phyloP scores from a whole-genome alignment of 2,329 filamentous ascomycete species.

The Cladosporium austrohemisphaericum region DNA sequence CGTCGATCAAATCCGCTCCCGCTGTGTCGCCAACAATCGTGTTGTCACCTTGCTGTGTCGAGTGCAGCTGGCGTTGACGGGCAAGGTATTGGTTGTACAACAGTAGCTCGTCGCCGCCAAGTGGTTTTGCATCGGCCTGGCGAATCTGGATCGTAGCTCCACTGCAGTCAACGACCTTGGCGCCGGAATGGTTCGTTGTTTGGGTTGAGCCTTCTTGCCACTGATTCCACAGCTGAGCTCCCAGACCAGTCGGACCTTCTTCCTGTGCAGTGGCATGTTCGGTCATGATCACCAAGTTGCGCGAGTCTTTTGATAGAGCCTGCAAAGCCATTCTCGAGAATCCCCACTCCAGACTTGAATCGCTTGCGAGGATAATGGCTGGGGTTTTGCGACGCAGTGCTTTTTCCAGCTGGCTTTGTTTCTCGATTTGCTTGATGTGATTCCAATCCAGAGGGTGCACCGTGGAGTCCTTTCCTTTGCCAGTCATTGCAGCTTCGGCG shows the following conservation, averaged over 20 bases:
- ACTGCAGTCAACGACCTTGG: conserved; percentile 61
- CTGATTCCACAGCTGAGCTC: conserved; percentile 68
- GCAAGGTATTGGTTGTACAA: conserved; percentile 91
- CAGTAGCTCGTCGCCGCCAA: conserved; percentile 70
- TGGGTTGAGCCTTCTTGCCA: conserved; percentile 40
- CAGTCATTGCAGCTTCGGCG: conserved; percentile 41
- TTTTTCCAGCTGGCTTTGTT: conserved; percentile 72
- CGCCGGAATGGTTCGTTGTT: conserved; percentile 2
- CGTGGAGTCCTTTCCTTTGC: conserved; percentile 44
- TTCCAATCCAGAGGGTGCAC: conserved; percentile 82
- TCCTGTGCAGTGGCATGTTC: conserved; percentile 58
- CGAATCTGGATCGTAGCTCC: conserved; percentile 39
- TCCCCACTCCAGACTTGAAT: conserved; percentile 88
- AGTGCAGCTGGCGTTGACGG: conserved; percentile 80
- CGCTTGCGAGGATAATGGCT: conserved; percentile 84
- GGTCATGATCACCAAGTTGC: conserved; percentile 83
- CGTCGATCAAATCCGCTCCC: conserved; percentile 52
- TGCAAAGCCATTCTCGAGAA: conserved; percentile 80
- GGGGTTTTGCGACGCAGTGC: conserved; percentile 55
- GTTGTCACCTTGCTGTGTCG: conserved; percentile 69
- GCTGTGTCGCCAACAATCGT: conserved; percentile 67
- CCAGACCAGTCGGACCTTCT: conserved; percentile 53
- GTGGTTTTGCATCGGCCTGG: conserved; percentile 55
- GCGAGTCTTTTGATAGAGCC: conserved; percentile 68
- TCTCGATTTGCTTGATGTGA: conserved; percentile 77